Evolutionary conservation across 2,329 filamentous ascomycete genomes (phyloP).

Genomic region (Diaporthe vaccinii): DNA sequence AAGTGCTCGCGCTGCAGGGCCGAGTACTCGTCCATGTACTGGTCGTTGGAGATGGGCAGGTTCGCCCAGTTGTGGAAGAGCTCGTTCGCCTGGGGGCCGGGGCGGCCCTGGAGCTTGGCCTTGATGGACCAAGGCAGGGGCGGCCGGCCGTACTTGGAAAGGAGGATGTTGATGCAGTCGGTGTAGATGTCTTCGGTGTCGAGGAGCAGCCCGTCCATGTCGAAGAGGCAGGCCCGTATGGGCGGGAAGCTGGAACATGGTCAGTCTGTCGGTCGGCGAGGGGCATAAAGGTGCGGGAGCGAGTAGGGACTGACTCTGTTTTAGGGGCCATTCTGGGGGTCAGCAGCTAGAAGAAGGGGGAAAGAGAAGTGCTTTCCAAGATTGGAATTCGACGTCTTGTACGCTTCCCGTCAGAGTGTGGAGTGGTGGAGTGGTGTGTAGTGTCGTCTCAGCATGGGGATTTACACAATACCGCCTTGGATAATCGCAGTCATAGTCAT

Average conservation of each 20-base stretch:
- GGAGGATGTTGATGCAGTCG: conserved; percentile 83
- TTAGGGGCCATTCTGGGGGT: conserved; percentile 55
- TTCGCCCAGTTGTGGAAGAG: conserved; percentile 84
- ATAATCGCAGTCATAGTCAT: neutral
- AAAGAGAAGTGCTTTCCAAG: neutral
- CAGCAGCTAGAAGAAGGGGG: neutral
- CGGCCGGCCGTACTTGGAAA: conserved; percentile 80
- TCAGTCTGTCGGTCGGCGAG: neutral
- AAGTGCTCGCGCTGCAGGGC: conserved; percentile 81
- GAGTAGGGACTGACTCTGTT: conserved; percentile 57
- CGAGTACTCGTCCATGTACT: conserved; percentile 73
- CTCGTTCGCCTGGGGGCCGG: conserved; percentile 65
- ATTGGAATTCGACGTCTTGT: neutral
- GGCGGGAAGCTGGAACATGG: conserved; percentile 74
- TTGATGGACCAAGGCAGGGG: conserved; percentile 93
- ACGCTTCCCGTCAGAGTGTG: neutral
- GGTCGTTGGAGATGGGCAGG: conserved; percentile 79
- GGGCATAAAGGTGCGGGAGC: neutral
- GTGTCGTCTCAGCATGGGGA: neutral
- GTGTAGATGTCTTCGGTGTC: conserved; percentile 95
- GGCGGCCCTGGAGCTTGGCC: conserved; percentile 80
- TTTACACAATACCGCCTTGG: neutral
- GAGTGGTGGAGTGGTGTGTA: neutral
- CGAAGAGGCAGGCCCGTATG: conserved; percentile 93
- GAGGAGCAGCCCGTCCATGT: conserved; percentile 98